Evolutionary conservation across 2,329 filamentous ascomycete genomes (phyloP), one percentile per base, ranked within the genome.

Genomic region (Salinomyces thailandicus): DNA sequence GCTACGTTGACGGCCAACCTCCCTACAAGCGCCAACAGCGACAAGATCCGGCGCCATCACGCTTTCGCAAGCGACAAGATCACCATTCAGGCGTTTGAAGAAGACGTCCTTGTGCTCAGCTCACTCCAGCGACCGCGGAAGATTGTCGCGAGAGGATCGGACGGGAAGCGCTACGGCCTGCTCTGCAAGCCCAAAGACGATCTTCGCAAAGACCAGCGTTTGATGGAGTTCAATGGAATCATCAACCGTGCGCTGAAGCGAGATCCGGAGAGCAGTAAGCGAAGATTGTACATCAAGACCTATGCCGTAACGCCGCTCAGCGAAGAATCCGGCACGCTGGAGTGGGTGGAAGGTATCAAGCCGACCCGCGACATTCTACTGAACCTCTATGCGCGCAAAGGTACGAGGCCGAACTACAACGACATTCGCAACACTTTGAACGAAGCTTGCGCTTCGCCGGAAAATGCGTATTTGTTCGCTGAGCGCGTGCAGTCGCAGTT

Each of bases 191-290:
- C 91, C 6, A 96, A 96, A 59, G 91, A 98, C 57, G 93, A 99
- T 58, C 73, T 99, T 16, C 81, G 91, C 34, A 98, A 93, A 48
- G 93, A 99, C 53, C 89, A 96, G 59, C 85, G 91, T 35, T 77
- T 98, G 14, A 98, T 98, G 87, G 93, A 98, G 57, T 98, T 98
- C 68, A 98, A 96, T 58, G 79, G 81, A 31, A 91, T 96, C 75
- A 96, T 98, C 66, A 98, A 98, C 58, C 75, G 91, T 41, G 85
- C 89, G 2, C 64, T 99, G 38, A 94, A 95, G 56, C 79, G 83
- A 43, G 87, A 96, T 52, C 79, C 87, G 2, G 87, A 95, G 55
- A 84, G 86, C 12, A 93, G 84, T 60, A 82, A 85, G 57, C 77
- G 91, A 12, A 83, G 91, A 46, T 72, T 98, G 37, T 93, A 93